Conservation (phyloP, 257 asterid species). For the Jaltomata sinuosa region DNA sequence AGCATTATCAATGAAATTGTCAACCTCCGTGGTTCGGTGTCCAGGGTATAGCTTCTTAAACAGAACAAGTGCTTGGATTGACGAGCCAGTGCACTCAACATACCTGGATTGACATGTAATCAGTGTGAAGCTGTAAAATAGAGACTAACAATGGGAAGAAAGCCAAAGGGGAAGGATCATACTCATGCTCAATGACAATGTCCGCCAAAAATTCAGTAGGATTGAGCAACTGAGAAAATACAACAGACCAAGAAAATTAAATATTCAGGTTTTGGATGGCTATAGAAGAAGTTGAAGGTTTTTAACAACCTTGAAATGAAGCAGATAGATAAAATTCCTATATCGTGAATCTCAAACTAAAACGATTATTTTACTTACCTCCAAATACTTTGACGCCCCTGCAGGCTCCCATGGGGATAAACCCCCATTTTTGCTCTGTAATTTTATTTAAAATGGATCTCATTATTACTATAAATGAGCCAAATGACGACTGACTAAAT, state of each 20-base stretch:
- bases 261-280: not conserved
- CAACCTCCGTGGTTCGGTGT: slow-evolving; percentile 54
- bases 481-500: not conserved
- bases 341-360: not conserved
- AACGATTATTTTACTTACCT: slow-evolving; percentile 24
- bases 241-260: not conserved
- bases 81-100: slow-evolving; percentile 69
- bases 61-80: slow-evolving; percentile 53
- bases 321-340: not conserved
- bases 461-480: too few relatives aligned
- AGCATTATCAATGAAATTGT: slow-evolving; percentile 33
- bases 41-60: slow-evolving; percentile 49
- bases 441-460: not conserved
- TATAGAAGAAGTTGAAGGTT: not conserved
- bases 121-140: not conserved
- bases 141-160: not conserved
- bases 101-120: slow-evolving; percentile 24
- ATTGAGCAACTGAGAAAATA: slow-evolving; percentile 39
- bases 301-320: not conserved
- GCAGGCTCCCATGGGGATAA: slow-evolving; percentile 94
- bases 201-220: slow-evolving; percentile 67
- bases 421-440: slow-evolving; percentile 86
- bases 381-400: slow-evolving; percentile 70
- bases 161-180: slow-evolving; percentile 13
- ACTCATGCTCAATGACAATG: slow-evolving; percentile 63